Conservation (phyloP, 495 filamentous ascomycete species). For the Aspergillus cristatus region DNA sequence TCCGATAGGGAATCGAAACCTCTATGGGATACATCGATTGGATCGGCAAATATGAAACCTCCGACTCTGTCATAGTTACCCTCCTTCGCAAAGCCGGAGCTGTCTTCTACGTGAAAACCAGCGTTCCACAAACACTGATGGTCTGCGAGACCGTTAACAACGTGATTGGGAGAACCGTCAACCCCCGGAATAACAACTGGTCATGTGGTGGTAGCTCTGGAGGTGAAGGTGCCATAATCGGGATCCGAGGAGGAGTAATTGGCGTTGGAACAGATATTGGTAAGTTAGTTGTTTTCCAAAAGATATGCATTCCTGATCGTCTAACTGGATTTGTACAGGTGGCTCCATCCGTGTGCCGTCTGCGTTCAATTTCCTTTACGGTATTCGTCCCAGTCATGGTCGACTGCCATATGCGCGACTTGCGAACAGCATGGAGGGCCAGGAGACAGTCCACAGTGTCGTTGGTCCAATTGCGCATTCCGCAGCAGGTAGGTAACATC, state of each 20-base stretch:
- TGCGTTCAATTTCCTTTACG: constrained; percentile 37
- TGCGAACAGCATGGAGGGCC: constrained; percentile 22
- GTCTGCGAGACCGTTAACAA: constrained; percentile 32
- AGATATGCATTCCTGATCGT: too few species aligned
- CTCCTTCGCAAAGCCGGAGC: constrained; percentile 15
- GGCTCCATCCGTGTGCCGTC: constrained; percentile 43
- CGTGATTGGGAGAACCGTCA: constrained; percentile 29
- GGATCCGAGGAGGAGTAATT: constrained; percentile 23
- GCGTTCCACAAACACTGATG: constrained; percentile 30
- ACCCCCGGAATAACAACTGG: constrained; percentile 25
- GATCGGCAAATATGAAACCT: constrained; percentile 12
- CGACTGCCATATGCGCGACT: constrained; percentile 30
- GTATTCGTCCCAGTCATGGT: constrained; percentile 31
- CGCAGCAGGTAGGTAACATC: constrained; percentile 21
- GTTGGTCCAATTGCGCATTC: constrained; percentile 30
- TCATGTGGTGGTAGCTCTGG: constrained; percentile 35
- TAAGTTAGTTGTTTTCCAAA: not conserved
- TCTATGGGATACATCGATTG: constrained; percentile 21
- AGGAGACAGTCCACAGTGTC: constrained; percentile 27
- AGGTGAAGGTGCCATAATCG: constrained; percentile 31
- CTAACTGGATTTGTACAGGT: constrained; percentile 12
- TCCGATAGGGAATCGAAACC: constrained; percentile 36
- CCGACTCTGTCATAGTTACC: constrained; percentile 3
- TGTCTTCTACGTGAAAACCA: constrained; percentile 35
- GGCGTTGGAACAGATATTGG: constrained; percentile 34